A percentile compares a stretch with the other conserved stretches of the same genome.
phyloP scores from a whole-genome alignment of 2,329 filamentous ascomycete genomes.

The Phialophora chinensis region DNA sequence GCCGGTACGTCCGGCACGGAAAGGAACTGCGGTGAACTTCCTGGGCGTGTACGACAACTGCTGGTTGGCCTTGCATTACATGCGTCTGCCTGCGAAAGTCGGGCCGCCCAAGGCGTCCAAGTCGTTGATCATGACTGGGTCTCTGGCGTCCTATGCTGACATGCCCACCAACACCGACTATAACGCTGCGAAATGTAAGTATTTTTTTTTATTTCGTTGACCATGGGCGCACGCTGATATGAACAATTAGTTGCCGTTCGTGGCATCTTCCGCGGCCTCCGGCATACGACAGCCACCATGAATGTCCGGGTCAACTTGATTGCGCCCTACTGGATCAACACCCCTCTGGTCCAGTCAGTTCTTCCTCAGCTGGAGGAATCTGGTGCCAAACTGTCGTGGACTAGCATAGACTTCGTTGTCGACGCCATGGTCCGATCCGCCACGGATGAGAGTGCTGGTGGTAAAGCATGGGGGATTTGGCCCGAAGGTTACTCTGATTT shows the following conservation, averaged over 20 bases:
- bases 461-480: slow-evolving; percentile 10
- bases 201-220: neutral
- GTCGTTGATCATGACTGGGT: slow-evolving; percentile 3
- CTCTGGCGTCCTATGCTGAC: slow-evolving; percentile 18
- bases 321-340: slow-evolving; percentile 19
- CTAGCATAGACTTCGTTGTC: slow-evolving; percentile 20
- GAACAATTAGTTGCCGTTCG: slow-evolving; percentile 25
- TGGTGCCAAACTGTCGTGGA: slow-evolving; percentile 3
- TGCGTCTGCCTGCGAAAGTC: slow-evolving; percentile 36
- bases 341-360: slow-evolving; percentile 8
- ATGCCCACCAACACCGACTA: slow-evolving; percentile 18
- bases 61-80: slow-evolving; percentile 41
- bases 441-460: slow-evolving; percentile 17
- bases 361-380: neutral
- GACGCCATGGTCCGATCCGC: slow-evolving; percentile 17
- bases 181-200: slow-evolving; percentile 23
- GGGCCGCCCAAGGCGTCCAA: neutral
- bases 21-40: slow-evolving; percentile 41
- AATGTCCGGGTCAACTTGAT: slow-evolving; percentile 20
- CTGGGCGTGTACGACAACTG: slow-evolving; percentile 40
- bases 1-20: slow-evolving; percentile 29
- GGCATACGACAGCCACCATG: slow-evolving; percentile 12
- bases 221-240: neutral
- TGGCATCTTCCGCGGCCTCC: slow-evolving; percentile 32
- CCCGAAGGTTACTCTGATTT: slow-evolving; percentile 16